Percentiles rank a stretch among this genome's conserved stretches.
Conservation (phyloP, 2,329 filamentous ascomycete species). For the Periconia sp. region DNA sequence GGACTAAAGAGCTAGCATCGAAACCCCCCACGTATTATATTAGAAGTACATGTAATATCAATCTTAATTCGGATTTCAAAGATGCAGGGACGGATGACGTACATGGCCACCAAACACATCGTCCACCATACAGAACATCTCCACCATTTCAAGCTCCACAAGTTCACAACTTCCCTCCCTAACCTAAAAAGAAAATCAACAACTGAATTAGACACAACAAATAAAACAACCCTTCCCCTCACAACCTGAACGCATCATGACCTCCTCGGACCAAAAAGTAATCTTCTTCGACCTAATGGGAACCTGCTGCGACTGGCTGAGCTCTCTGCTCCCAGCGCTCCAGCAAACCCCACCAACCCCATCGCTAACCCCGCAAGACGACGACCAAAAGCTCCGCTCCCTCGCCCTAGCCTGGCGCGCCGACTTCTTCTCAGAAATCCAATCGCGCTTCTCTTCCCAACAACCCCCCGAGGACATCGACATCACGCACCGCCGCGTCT, state of each 20-base stretch:
- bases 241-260: not conserved
- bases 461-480: constrained; percentile 55
- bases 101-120: too few species aligned
- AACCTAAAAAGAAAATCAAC: not conserved
- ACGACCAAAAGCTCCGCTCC: constrained; percentile 14
- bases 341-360: constrained; percentile 5
- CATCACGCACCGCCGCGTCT: constrained; percentile 48
- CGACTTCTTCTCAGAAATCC: constrained; percentile 52
- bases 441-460: constrained; percentile 39
- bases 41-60: too few species aligned
- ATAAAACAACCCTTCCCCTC: not conserved
- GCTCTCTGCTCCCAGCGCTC: constrained; percentile 11
- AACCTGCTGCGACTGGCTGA: constrained; percentile 60
- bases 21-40: too few species aligned
- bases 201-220: not conserved
- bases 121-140: too few species aligned
- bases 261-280: constrained; percentile 38
- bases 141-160: too few species aligned
- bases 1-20: too few species aligned
- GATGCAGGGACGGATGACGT: too few species aligned
- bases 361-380: constrained; percentile 1
- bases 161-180: not conserved
- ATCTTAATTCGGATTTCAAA: too few species aligned
- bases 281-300: constrained; percentile 63
- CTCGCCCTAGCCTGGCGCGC: constrained; percentile 56